Conservation (phyloP, 2,329 filamentous ascomycete genomes). For the Cladobotryum mycophilum region DNA sequence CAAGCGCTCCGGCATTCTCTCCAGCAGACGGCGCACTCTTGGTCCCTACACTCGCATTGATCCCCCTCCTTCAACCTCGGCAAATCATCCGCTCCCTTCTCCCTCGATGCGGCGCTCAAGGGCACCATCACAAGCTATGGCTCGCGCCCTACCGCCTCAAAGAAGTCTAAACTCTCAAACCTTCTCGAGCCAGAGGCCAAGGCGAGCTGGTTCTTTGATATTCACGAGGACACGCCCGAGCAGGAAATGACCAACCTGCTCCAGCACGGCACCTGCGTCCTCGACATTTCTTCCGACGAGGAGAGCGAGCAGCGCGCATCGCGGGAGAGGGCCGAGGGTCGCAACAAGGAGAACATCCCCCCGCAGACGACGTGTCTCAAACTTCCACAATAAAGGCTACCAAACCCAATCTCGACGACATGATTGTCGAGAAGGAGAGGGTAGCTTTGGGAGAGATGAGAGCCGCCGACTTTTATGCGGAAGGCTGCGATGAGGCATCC, state of each 20-base stretch:
- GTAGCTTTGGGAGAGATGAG: slow-evolving; percentile 62
- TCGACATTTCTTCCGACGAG: slow-evolving; percentile 89
- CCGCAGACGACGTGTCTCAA: slow-evolving; percentile 57
- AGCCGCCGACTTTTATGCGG: slow-evolving; percentile 59
- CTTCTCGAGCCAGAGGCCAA: slow-evolving; percentile 46
- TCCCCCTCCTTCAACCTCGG: slow-evolving; percentile 52
- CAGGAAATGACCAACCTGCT: slow-evolving; percentile 89
- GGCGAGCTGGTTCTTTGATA: slow-evolving; percentile 82
- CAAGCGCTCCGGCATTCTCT: slow-evolving; percentile 64
- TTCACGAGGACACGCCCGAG: slow-evolving; percentile 85
- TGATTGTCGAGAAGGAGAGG: slow-evolving; percentile 58
- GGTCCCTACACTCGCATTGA: slow-evolving; percentile 63
- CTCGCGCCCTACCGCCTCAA: slow-evolving; percentile 32
- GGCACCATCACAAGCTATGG: slow-evolving; percentile 63
- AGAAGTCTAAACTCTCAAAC: slow-evolving; percentile 15
- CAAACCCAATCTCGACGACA: slow-evolving; percentile 38
- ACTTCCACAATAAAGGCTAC: slow-evolving; percentile 36
- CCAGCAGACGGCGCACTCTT: slow-evolving; percentile 59
- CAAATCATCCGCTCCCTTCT: slow-evolving; percentile 59
- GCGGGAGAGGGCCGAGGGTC: slow-evolving; percentile 49
- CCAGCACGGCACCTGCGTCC: slow-evolving; percentile 78
- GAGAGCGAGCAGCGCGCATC: slow-evolving; percentile 54
- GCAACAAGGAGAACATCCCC: slow-evolving; percentile 94
- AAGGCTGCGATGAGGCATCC: slow-evolving; percentile 57
- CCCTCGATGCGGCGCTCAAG: slow-evolving; percentile 75